Base-by-base conservation (phyloP, 345 rosid species). In the Rhodamnia rubescens region DNA sequence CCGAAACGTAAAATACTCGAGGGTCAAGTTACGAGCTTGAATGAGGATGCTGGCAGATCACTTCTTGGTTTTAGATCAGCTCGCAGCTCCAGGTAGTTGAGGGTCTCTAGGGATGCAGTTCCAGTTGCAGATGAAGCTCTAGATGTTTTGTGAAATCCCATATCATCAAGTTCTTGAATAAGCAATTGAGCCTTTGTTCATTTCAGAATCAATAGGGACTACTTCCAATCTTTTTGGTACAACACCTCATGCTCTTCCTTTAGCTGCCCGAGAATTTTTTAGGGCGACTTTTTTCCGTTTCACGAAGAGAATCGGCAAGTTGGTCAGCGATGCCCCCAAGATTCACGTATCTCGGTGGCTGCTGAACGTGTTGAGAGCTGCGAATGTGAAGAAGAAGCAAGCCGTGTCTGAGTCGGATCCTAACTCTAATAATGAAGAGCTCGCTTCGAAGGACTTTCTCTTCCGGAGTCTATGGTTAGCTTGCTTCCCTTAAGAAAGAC, bases 261-360 rank as follows among this genome's bases (percentile, higher is more conserved):
- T 2, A 1, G 32, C 32, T n/a, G 32, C 18, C 12, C 14, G 69
- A n/a, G 16, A 11, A 58, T n/a, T n/a, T 61, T 13, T 9, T 14
- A 61, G 36, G 36, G 21, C 40, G 20, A 16, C 1, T 49, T 61
- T 7, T 36, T 61, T 58, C 2, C 14, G 14, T 49, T 61, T 61
- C 40, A 14, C 21, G 21, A 61, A 27, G 74, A 27, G 74, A 61
- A 58, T 58, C 4, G 84, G 93, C 4, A 92, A 82, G 86, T 93
- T 97, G 29, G 85, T 92, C 0, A 98, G 96, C 5, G 96, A 97
- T 53, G 96, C 96, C 21, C 91, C 95, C 89, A 91, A 93, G 89
- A 90, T 94, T 36, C 95, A 95, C 87, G 99, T 96, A 8, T 92
- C 96, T 82, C 86, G 95, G 87, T 95, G 98, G 98, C 93, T 96